Percentiles rank a stretch among this genome's conserved stretches.
Evolutionary conservation across 1,284 basidiomycete species (phyloP).

Genomic region (Cerioporus squamosus): DNA sequence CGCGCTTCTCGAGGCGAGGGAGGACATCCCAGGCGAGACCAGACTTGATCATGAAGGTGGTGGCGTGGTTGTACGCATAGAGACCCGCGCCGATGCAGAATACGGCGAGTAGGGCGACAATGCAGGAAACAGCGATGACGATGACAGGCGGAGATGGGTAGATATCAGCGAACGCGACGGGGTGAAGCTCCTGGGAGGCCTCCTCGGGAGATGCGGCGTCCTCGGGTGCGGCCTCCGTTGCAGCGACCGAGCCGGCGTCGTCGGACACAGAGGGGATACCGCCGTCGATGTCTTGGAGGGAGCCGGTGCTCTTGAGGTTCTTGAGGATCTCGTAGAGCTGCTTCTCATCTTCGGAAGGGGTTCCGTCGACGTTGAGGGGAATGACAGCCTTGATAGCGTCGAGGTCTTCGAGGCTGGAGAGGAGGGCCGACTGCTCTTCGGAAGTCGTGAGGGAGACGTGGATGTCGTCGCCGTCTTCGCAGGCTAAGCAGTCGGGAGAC

Average conservation of each 20-base stretch:
- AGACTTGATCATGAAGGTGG: conserved; percentile 35
- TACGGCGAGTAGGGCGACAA: conserved; percentile 42
- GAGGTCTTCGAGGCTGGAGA: conserved; percentile 35
- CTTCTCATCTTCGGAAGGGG: conserved; percentile 38
- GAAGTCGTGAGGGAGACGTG: conserved; percentile 37
- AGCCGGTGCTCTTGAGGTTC: conserved; percentile 17
- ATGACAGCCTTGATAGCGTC: conserved; percentile 40
- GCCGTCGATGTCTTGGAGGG: conserved; percentile 37
- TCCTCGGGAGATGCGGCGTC: conserved; percentile 1
- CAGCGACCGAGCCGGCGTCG: conserved; percentile 5
- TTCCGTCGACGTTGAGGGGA: conserved; percentile 31
- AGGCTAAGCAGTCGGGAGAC: conserved; percentile 24
- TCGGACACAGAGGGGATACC: conserved; percentile 13
- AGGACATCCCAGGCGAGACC: conserved; percentile 40
- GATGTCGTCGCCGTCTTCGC: conserved; percentile 31
- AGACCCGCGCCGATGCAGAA: conserved; percentile 39
- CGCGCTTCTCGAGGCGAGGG: conserved; percentile 36
- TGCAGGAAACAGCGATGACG: conserved; percentile 41
- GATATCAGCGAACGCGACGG: conserved; percentile 5
- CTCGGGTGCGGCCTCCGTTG: conserved; percentile 13
- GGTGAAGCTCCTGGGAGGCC: conserved; percentile 6
- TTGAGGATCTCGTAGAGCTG: conserved; percentile 37
- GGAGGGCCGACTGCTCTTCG: conserved; percentile 37
- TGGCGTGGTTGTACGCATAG: conserved; percentile 39
- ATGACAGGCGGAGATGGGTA: conserved; percentile 30